Conservation (phyloP, 768 basidiomycete genomes). For the Tylopilus sp. region DNA sequence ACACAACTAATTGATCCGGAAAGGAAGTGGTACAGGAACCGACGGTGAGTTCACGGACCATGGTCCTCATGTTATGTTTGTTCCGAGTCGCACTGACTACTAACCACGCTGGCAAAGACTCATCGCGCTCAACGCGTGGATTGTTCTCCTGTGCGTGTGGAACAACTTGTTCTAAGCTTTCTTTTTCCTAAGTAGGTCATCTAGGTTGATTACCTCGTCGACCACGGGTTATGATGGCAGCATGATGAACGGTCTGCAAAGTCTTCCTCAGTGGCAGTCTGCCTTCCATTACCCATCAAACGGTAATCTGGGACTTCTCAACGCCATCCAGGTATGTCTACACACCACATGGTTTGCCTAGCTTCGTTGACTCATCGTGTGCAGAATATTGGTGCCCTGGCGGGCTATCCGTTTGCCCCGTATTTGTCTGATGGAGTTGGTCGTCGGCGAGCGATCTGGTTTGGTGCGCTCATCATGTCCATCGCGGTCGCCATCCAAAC, state of each 20-base stretch:
- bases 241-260: slow-evolving; percentile 80
- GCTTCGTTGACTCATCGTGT: background rate
- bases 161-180: background rate
- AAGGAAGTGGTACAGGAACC: no score
- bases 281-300: slow-evolving; percentile 59
- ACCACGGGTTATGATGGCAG: slow-evolving; percentile 75
- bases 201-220: slow-evolving; percentile 72
- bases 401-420: slow-evolving; percentile 67
- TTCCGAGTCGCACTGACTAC: no score
- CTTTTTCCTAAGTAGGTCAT: background rate
- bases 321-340: slow-evolving; percentile 60
- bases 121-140: slow-evolving; percentile 66
- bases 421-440: slow-evolving; percentile 72
- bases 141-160: slow-evolving; percentile 53
- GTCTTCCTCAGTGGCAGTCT: slow-evolving; percentile 56
- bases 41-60: no score
- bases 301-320: slow-evolving; percentile 60
- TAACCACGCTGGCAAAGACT: slow-evolving; percentile 47
- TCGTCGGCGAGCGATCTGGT: slow-evolving; percentile 58
- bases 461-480: slow-evolving; percentile 69
- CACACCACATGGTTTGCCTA: background rate
- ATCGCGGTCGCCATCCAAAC: slow-evolving; percentile 65
- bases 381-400: slow-evolving; percentile 67
- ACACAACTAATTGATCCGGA: no score
- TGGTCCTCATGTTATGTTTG: no score